phyloP scores from a whole-genome alignment of 345 rosid genomes.

The Pugionium cornutum region DNA sequence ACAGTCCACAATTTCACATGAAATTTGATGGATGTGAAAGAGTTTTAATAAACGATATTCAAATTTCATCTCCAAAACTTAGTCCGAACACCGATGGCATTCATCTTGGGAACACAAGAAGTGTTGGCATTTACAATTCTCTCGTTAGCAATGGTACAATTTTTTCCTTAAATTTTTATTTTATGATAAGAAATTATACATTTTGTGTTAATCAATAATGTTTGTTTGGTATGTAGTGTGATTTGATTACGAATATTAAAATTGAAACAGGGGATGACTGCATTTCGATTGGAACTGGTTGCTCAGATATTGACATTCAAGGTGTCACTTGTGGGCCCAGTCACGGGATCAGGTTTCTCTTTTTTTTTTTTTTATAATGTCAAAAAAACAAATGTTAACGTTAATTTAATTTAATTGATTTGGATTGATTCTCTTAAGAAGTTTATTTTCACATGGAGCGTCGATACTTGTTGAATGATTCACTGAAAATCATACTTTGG shows the following conservation, averaged over 20 bases:
- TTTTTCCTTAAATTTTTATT: not conserved
- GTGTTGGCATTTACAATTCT: constrained; percentile 76
- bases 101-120: constrained; percentile 74
- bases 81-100: constrained; percentile 97
- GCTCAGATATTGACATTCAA: constrained; percentile 64
- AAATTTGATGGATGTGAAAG: constrained; percentile 97
- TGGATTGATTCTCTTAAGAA: constrained; percentile 14
- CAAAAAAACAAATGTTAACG: not conserved
- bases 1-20: constrained; percentile 94
- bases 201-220: not conserved
- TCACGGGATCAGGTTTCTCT: constrained; percentile 81
- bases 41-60: constrained; percentile 59
- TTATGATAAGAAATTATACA: not conserved
- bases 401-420: not conserved
- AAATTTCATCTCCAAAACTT: constrained; percentile 80
- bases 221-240: not conserved
- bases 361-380: not conserved
- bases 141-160: constrained; percentile 74
- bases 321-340: constrained; percentile 86
- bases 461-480: constrained; percentile 21
- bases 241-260: not conserved
- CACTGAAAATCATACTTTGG: constrained; percentile 2
- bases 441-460: constrained; percentile 15
- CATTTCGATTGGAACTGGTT: constrained; percentile 81
- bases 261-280: constrained; percentile 73